Base-by-base conservation (phyloP, 495 filamentous ascomycete genomes). In the Neurospora discreta region DNA sequence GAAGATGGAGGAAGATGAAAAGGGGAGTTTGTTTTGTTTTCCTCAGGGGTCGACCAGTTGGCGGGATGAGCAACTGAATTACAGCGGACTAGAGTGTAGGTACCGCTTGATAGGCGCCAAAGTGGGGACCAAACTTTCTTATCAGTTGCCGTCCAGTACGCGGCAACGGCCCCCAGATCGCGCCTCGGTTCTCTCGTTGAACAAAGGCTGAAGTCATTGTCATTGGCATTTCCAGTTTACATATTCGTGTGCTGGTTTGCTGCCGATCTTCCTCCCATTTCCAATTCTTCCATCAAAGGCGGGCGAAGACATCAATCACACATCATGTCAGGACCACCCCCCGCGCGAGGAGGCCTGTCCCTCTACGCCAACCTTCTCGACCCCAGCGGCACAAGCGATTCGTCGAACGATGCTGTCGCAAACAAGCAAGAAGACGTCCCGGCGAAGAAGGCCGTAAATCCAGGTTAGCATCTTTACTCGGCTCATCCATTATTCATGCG, bases 391-490 rank as follows among this genome's bases (percentile, higher is more conserved):
- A 76, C 84, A 36, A 80, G 87, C 43, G 77, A 82, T 68, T 80
- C 88, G 0, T 93, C 93, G 16, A 85, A 89, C 71, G 91, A 89
- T 6, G 93, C 94, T 0, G 90, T 95, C n/a, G 84, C 90, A 42
- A 97, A 93, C 82, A 89, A 90, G 69, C 86, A 79, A 71, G 79
- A 89, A 72, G 87, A 88, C 70, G 82, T 84, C 60, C 83, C 88
- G 70, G 81, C 87, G 42, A 93, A 92, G 84, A 94, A 91, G 83
- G 85, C 87, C 73, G 81, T 92, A 76, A 92, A 89, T 86, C 82
- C 92, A 83, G 91, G 92, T 94, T 90, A 78, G 81, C 81, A 15
- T 3, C 13, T 44, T 44, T 33, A 15, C 3, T 10, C 70, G 6
- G 33, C 5, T 20, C 6, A 8, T 36, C 0, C 0, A 36, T 13